A percentile compares a stretch with the other conserved stretches of the same genome.
These are phyloP conservation scores for Gremmenia infestans DNA, from an alignment of 2,329 filamentous ascomycete species.

Conservation along the genomic window DNA sequence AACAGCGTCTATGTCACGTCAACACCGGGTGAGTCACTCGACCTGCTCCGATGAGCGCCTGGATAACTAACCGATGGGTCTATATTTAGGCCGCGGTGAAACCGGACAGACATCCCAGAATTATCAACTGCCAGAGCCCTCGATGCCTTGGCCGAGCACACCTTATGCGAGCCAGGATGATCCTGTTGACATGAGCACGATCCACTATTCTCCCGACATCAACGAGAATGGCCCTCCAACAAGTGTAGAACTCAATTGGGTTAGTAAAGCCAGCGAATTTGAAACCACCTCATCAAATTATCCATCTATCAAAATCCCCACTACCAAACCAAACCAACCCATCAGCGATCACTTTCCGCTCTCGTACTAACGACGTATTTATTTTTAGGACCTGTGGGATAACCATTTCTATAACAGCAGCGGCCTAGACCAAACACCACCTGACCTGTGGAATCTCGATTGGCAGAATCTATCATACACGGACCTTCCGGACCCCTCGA, in stretches of 20 bases:
- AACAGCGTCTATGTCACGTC: background rate
- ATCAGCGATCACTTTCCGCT: background rate
- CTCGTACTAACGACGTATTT: background rate
- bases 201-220: background rate
- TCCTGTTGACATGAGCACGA: background rate
- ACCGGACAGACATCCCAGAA: background rate
- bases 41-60: background rate
- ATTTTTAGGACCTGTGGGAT: slow-evolving; percentile 18
- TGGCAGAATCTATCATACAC: no score
- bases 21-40: background rate
- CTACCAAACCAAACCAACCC: background rate
- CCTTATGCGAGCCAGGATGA: background rate
- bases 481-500: no score
- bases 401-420: slow-evolving; percentile 11
- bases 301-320: no score
- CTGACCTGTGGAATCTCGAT: slow-evolving; percentile 13
- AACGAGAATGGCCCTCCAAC: background rate
- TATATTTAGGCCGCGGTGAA: background rate
- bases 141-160: background rate
- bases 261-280: no score
- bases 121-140: background rate
- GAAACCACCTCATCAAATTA: no score
- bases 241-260: slow-evolving; percentile 3
- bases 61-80: background rate
- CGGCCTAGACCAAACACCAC: slow-evolving; percentile 2